These are phyloP conservation scores for Blastobotrys persicus DNA, from an alignment of 1,139 yeast genomes.

Conservation along the genomic window DNA sequence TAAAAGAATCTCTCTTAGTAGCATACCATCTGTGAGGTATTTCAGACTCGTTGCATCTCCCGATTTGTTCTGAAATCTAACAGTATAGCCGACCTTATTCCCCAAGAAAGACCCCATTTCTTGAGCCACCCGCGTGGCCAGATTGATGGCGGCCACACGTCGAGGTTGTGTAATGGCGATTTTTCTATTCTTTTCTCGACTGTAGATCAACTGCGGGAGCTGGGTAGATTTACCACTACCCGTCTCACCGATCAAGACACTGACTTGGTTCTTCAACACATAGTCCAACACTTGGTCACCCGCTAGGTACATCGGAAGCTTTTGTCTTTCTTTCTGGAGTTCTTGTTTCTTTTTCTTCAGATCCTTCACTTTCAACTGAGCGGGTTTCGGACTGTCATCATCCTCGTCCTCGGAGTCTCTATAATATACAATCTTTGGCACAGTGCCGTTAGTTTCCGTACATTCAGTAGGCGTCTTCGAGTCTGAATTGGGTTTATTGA, in stretches of 20 bases:
- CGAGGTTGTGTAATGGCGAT: constrained; percentile 97
- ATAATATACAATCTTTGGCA: constrained; percentile 22
- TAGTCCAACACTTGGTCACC: constrained; percentile 59
- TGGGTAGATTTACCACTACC: constrained; percentile 98
- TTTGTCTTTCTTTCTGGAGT: constrained; percentile 42
- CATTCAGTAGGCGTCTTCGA: background rate
- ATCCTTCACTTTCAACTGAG: constrained; percentile 12
- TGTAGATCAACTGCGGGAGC: constrained; percentile 70
- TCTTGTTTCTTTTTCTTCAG: constrained; percentile 10
- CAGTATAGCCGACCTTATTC: constrained; percentile 85
- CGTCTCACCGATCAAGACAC: constrained; percentile 90
- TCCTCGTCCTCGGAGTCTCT: constrained; percentile 40
- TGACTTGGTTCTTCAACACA: constrained; percentile 57
- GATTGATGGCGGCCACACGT: constrained; percentile 93
- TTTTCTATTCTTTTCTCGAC: constrained; percentile 42
- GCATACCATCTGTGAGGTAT: constrained; percentile 96
- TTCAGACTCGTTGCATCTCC: constrained; percentile 62
- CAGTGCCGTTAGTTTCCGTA: background rate
- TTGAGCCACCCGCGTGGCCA: constrained; percentile 90
- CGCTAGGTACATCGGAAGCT: constrained; percentile 75
- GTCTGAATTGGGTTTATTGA: background rate
- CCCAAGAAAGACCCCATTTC: constrained; percentile 75
- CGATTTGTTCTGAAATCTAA: constrained; percentile 69
- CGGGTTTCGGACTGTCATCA: constrained; percentile 29
- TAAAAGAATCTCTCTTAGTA: constrained; percentile 82